A percentile compares a stretch with the other conserved stretches of the same genome.
These are phyloP conservation scores for Tricholoma sp. DNA, from an alignment of 768 basidiomycete genomes.

Conservation along the genomic window DNA sequence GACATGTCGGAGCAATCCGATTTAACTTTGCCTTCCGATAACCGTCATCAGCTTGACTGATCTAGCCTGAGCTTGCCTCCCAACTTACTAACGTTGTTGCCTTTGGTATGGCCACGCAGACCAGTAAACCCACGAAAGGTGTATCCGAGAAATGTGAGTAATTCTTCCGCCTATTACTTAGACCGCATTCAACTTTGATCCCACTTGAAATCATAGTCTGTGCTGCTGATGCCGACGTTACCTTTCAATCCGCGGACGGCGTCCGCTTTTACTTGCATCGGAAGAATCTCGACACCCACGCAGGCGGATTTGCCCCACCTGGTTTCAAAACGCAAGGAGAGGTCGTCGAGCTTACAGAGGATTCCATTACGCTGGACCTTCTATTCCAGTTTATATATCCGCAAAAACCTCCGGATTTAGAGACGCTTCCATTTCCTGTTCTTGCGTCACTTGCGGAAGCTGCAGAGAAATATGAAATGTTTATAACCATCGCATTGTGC, in stretches of 20 bases:
- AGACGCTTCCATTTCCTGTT: slow-evolving; percentile 10
- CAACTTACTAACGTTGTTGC: too few relatives aligned
- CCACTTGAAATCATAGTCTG: slow-evolving; percentile 15
- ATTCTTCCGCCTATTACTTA: too few relatives aligned
- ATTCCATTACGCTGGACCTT: slow-evolving; percentile 17
- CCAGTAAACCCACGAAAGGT: too few relatives aligned
- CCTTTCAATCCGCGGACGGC: slow-evolving; percentile 17
- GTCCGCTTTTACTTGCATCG: slow-evolving; percentile 20
- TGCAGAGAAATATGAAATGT: slow-evolving; percentile 29
- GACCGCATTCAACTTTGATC: too few relatives aligned
- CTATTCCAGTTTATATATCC: slow-evolving; percentile 25
- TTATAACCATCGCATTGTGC: slow-evolving; percentile 23
- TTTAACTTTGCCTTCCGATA: too few relatives aligned
- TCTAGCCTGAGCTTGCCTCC: too few relatives aligned
- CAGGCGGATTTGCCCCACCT: slow-evolving; percentile 20
- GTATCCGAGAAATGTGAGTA: too few relatives aligned
- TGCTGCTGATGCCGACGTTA: slow-evolving; percentile 16
- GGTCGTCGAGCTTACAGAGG: slow-evolving; percentile 18
- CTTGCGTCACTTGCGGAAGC: slow-evolving; percentile 22
- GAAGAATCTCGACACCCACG: slow-evolving; percentile 15
- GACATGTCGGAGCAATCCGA: too few relatives aligned
- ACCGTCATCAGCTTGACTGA: too few relatives aligned
- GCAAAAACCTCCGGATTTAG: slow-evolving; percentile 17
- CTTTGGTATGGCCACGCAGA: too few relatives aligned
- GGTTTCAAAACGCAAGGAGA: slow-evolving; percentile 17